Evolutionary conservation across 805 yeast genomes (phyloP).

Genomic region (Monosporozyma siamensis): DNA sequence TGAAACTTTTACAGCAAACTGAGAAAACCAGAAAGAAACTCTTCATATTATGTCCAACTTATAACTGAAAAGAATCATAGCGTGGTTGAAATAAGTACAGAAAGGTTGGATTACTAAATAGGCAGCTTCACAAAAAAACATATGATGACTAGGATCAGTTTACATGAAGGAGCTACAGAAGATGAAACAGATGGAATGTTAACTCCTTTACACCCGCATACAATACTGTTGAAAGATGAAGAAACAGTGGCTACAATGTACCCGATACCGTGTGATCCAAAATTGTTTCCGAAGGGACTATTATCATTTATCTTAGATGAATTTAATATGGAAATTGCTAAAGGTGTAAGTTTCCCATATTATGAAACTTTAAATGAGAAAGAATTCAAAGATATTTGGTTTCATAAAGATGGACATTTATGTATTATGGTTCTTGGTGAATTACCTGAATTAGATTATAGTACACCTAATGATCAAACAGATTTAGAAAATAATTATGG

Average conservation of each 20-base stretch:
- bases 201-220: slow-evolving; percentile 44
- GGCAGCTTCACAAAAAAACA: no score
- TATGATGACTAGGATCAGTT: background rate
- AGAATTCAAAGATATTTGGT: slow-evolving; percentile 80
- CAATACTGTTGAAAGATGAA: slow-evolving; percentile 75
- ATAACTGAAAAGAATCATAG: no score
- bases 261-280: slow-evolving; percentile 59
- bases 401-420: slow-evolving; percentile 41
- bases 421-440: slow-evolving; percentile 69
- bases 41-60: no score
- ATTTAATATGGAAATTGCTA: slow-evolving; percentile 82
- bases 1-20: no score
- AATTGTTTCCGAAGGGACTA: slow-evolving; percentile 62
- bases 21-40: no score
- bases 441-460: slow-evolving; percentile 38
- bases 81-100: no score
- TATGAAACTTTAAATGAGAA: slow-evolving; percentile 70
- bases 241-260: slow-evolving; percentile 90
- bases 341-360: slow-evolving; percentile 82
- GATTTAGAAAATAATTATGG: slow-evolving; percentile 16
- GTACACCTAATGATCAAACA: slow-evolving; percentile 12
- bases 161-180: background rate
- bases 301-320: slow-evolving; percentile 81
- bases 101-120: no score
- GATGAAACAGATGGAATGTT: background rate